phyloP scores from a whole-genome alignment of 345 rosid species.

The Lepidium africanum region DNA sequence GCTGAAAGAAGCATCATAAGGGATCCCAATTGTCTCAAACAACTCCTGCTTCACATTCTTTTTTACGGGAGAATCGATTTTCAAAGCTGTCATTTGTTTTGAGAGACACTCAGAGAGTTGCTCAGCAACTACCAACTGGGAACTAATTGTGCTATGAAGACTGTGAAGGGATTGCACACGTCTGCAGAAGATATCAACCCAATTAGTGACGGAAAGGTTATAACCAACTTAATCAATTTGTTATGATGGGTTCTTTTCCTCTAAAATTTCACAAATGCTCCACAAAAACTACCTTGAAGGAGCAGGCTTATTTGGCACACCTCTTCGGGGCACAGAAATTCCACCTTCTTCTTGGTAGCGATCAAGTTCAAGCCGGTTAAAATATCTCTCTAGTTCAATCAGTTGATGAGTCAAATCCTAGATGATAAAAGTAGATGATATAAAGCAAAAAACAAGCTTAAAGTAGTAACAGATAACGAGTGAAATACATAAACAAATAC shows the following conservation, averaged over 20 bases:
- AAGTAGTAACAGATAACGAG: constrained; percentile 8
- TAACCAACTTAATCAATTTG: not conserved
- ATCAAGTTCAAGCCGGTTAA: constrained; percentile 75
- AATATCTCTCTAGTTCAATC: constrained; percentile 83
- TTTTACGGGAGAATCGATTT: constrained; percentile 61
- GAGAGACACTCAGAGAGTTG: constrained; percentile 81
- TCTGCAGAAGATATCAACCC: constrained; percentile 42
- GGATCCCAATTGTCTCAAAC: constrained; percentile 80
- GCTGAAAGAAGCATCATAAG: constrained; percentile 68
- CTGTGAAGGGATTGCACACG: constrained; percentile 55
- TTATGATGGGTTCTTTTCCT: not conserved
- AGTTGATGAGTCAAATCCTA: constrained; percentile 84
- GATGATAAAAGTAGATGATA: constrained; percentile 9
- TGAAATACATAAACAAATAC: constrained; percentile 5
- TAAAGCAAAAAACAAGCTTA: constrained; percentile 3
- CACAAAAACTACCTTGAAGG: constrained; percentile 54
- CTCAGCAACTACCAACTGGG: constrained; percentile 83
- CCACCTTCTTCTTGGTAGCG: constrained; percentile 58
- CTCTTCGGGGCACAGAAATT: constrained; percentile 37
- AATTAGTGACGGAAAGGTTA: not conserved
- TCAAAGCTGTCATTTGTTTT: constrained; percentile 72
- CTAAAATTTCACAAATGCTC: not conserved
- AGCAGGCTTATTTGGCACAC: constrained; percentile 41
- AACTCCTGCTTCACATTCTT: constrained; percentile 70
- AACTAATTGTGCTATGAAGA: constrained; percentile 63